These are phyloP conservation scores for Penicillium freii DNA, from an alignment of 2,329 filamentous ascomycete genomes.

Conservation along the genomic window DNA sequence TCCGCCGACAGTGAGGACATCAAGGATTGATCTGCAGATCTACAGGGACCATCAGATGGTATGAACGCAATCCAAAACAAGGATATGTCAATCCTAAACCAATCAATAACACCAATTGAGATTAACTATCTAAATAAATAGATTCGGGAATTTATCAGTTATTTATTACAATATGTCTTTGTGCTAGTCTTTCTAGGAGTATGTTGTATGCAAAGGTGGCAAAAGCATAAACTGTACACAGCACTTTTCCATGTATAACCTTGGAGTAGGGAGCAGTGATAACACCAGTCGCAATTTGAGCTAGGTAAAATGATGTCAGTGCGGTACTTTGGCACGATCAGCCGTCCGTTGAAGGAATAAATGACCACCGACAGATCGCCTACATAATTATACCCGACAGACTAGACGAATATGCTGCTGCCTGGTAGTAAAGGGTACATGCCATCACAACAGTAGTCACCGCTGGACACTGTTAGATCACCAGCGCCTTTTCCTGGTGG, in stretches of 20 bases:
- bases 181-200: too few relatives aligned
- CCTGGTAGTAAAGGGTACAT: not conserved
- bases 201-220: too few relatives aligned
- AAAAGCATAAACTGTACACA: too few relatives aligned
- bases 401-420: not conserved
- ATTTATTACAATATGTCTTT: too few relatives aligned
- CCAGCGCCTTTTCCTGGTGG: not conserved
- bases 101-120: not conserved
- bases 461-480: not conserved
- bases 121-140: not conserved
- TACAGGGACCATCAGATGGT: not conserved
- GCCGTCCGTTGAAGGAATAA: not conserved
- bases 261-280: not conserved
- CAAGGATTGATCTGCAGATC: not conserved
- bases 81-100: not conserved
- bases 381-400: not conserved
- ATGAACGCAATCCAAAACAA: not conserved
- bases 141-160: not conserved
- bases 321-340: not conserved
- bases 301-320: not conserved
- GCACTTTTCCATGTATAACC: too few relatives aligned
- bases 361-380: not conserved
- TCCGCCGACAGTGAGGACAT: too few relatives aligned
- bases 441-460: not conserved
- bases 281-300: not conserved